Base-by-base conservation (phyloP, 768 basidiomycete species). In the Leccinellum rugosiceps region DNA sequence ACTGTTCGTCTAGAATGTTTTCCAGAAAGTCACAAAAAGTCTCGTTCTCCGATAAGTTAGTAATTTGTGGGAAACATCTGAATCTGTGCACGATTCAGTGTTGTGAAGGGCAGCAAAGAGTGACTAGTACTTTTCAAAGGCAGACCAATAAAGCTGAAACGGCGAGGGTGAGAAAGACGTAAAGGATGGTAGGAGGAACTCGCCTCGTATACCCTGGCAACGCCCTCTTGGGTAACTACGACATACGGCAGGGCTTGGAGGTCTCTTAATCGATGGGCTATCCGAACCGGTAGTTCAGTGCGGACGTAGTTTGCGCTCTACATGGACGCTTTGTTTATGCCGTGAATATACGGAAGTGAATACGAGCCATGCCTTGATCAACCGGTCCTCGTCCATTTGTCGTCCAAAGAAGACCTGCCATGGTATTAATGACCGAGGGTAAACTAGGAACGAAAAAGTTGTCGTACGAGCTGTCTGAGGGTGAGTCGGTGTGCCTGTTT, bases 241-340 rank as follows among this genome's bases (percentile, higher is more conserved):
- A 89, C 82, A 65, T 90, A 94, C 4, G 94, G 93, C 48, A 96
- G 76, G 1, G 84, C 77, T 73, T 96, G 94, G 64, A 96, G 77
- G 66, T 96, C 94, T 56, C 90, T 84, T 58, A 95, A 74, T 48
- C 94, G 82, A 70, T 95, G 93, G 4, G 92, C 88, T 65, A 94
- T 89, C 35, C 93, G 84, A 14, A 93, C 85, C 10, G 94, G 93
- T 6, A 96, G 74, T 67, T 96, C 93, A 5, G 89, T 90, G 52
- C 92, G 85, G 44, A 96, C 91, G 72, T 94, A 92, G 69, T 94
- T 94, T 53, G 90, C 92, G 61, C 89, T 92, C 92, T 94, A 41
- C 51, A 19, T 30, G 23, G 32, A 43, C 46, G 8, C 43, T 56
- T 45, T 25, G 43, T 56, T 35, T 5, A 44, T 6, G 31, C 21